Evolutionary conservation across 345 rosid genomes (phyloP).

Genomic region (Eucalyptus microcorys): DNA sequence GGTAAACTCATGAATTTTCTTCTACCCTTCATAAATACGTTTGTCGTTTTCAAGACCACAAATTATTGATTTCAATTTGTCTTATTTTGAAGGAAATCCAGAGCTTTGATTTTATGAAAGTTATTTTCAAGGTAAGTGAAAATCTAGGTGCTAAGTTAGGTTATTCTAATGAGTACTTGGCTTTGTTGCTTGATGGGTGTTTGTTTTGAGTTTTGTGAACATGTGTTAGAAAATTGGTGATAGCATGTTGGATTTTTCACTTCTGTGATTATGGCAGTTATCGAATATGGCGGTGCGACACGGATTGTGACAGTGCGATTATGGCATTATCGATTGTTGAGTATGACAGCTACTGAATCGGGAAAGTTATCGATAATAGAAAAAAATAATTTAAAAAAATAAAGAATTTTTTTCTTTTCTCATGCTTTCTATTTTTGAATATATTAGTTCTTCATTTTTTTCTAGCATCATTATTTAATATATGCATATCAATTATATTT

Average conservation of each 20-base stretch:
- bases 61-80: fast-evolving
- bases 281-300: no score
- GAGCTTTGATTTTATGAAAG: fast-evolving
- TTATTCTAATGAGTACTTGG: background rate
- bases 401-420: no score
- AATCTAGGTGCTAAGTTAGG: background rate
- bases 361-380: fast-evolving
- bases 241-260: background rate
- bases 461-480: no score
- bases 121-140: background rate
- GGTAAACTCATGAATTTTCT: background rate
- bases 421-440: background rate
- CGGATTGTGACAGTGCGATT: fast-evolving
- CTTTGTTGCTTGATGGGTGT: fast-evolving
- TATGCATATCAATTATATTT: no score
- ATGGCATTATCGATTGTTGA: fast-evolving
- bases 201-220: background rate
- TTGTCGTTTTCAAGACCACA: fast-evolving
- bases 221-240: background rate
- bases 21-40: background rate
- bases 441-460: background rate
- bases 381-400: no score
- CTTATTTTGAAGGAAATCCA: background rate
- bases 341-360: fast-evolving
- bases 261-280: background rate